Percentiles rank a stretch among this genome's conserved stretches.
Evolutionary conservation across 2,329 filamentous ascomycete genomes (phyloP).

Genomic region (Aspergillus cejpii): DNA sequence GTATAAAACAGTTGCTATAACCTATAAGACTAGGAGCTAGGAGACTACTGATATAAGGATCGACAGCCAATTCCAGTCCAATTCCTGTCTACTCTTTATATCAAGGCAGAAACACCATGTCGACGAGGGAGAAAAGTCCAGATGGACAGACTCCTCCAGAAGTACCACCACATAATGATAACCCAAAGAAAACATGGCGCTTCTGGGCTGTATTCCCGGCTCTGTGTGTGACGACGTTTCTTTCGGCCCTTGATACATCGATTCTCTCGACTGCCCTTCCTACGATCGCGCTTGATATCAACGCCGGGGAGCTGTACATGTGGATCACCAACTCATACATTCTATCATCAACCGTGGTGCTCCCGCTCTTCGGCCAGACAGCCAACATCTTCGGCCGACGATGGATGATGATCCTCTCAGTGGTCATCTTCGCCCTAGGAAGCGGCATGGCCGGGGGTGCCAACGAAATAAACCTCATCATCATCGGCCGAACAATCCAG

Average conservation of each 20-base stretch:
- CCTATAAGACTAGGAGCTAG: too few species aligned
- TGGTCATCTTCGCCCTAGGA: conserved; percentile 41
- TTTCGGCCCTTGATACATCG: conserved; percentile 34
- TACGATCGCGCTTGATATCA: not conserved
- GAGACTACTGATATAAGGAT: too few species aligned
- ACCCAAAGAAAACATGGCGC: not conserved
- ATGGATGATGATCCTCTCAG: conserved; percentile 33
- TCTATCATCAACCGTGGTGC: conserved; percentile 2
- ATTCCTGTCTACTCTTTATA: not conserved
- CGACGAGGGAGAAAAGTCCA: too few species aligned
- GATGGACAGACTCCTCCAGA: too few species aligned
- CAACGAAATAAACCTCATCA: conserved; percentile 24
- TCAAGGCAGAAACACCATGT: too few species aligned
- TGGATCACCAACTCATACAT: conserved; percentile 9
- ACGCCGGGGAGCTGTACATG: conserved; percentile 2
- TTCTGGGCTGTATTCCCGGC: conserved; percentile 25
- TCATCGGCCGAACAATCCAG: conserved; percentile 38
- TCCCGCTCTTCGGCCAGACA: conserved; percentile 6
- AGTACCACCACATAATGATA: too few species aligned
- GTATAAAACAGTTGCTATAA: too few species aligned
- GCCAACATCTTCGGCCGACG: conserved; percentile 38
- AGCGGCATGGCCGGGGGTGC: conserved; percentile 33
- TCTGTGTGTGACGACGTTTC: conserved; percentile 23
- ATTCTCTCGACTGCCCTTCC: conserved; percentile 15
- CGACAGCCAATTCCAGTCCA: too few species aligned